phyloP scores from a whole-genome alignment of 192 early-diverging fungal species.

The Coemansia sp. region DNA sequence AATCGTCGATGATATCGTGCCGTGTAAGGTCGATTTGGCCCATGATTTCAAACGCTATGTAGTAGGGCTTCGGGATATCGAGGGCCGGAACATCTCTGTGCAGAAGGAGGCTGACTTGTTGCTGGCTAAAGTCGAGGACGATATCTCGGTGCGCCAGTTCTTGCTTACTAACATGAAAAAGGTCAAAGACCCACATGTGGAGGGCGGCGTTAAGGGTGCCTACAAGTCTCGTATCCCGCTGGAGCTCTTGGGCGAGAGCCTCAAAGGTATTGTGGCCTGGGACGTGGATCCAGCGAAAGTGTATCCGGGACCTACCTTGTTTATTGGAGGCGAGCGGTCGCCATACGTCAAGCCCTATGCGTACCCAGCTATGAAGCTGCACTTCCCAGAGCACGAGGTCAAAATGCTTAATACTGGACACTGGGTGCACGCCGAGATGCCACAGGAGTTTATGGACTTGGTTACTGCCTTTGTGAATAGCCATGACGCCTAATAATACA shows the following conservation, averaged over 20 bases:
- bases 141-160: conserved; percentile 71
- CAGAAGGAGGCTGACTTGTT: conserved; percentile 64
- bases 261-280: conserved; percentile 57
- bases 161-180: conserved; percentile 89
- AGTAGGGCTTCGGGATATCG: conserved; percentile 58
- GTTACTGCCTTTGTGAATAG: conserved; percentile 55
- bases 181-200: conserved; percentile 9
- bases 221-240: conserved; percentile 78
- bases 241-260: conserved; percentile 59
- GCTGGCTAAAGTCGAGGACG: conserved; percentile 53
- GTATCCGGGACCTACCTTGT: conserved; percentile 69
- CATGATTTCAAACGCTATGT: conserved; percentile 62
- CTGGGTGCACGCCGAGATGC: conserved; percentile 85
- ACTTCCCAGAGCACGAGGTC: conserved; percentile 73
- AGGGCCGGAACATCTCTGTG: conserved; percentile 46
- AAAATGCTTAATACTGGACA: conserved; percentile 80
- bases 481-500: not conserved
- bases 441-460: conserved; percentile 61
- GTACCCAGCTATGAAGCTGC: conserved; percentile 58
- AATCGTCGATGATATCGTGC: conserved; percentile 74
- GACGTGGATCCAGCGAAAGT: conserved; percentile 22
- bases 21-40: conserved; percentile 52
- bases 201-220: conserved; percentile 10
- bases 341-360: conserved; percentile 63
- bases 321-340: conserved; percentile 75